Evolutionary conservation across 106 monocot genomes (phyloP), one percentile per base, ranked within the genome.

Genomic region (Amphibolis antarctica): DNA sequence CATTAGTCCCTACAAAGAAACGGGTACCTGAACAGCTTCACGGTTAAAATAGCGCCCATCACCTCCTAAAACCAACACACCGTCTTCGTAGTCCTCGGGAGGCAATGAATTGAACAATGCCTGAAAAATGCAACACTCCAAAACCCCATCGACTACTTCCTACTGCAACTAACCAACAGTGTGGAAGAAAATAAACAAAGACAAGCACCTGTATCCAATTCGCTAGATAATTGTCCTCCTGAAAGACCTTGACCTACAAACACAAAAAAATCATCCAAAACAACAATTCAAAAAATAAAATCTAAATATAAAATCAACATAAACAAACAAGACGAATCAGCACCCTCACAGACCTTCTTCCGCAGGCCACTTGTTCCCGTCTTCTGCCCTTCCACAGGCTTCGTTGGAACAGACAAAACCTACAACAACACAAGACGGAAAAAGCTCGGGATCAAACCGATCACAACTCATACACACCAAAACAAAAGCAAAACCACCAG

Each of bases 11-110:
- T 63, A 6, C 42, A 43, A 43, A 50, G 12, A 60, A 47, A 57
- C n/a, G 10, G 51, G 23, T 9, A 89, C 94, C 84, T 96, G 86
- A 23, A 91, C 75, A 65, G 98, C 98, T 72, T 98, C 98, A 43
- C 76, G 69, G 61, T 98, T 98, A 60, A 98, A 98, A 69, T 88
- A 98, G n/a, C 91, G 82, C 0, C 98, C 98, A 74, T 98, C 98
- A 13, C 98, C 98, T 12, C 98, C 98, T 29, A 98, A 74, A 14
- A 98, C 85, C 61, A 98, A 77, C 66, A 83, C 45, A 1, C 91
- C 87, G 64, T 72, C 77, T 73, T 82, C 76, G 67, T 85, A 98
- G 53, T 91, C 98, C 24, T 91, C 91, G 0, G 71, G 73, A 0
- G 91, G 64, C 75, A 98, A 79, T 22, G 98, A 98, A 53, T 85